phyloP scores from a whole-genome alignment of 176 grass and related monocot species.

The Ensete glaucum region DNA sequence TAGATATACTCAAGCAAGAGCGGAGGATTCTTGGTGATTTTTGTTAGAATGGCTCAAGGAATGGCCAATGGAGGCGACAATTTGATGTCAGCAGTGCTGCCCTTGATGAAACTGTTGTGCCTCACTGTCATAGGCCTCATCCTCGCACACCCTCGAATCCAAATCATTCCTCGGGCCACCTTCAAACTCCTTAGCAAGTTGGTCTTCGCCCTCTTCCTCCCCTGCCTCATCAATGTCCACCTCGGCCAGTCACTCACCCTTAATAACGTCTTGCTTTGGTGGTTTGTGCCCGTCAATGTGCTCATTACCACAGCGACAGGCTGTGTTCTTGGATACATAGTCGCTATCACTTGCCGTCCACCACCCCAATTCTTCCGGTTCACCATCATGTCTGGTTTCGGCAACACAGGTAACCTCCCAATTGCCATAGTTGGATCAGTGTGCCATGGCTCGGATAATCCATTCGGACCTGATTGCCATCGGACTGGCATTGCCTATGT shows the following conservation, averaged over 20 bases:
- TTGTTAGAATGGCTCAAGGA: not conserved
- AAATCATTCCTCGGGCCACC: constrained; percentile 77
- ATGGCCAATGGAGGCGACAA: constrained; percentile 6
- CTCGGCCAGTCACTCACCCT: constrained; percentile 68
- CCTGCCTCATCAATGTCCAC: constrained; percentile 79
- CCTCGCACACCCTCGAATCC: constrained; percentile 45
- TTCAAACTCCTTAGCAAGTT: constrained; percentile 96
- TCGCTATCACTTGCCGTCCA: constrained; percentile 55
- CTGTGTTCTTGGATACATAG: constrained; percentile 58
- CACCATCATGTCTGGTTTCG: constrained; percentile 86
- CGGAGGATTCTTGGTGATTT: not conserved
- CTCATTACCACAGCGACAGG: constrained; percentile 69
- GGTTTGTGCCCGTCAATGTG: constrained; percentile 87
- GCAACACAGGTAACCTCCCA: constrained; percentile 83
- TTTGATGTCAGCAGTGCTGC: constrained; percentile 69
- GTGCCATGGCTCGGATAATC: constrained; percentile 66
- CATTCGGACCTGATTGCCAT: constrained; percentile 56
- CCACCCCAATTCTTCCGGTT: constrained; percentile 61
- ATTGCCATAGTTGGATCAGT: constrained; percentile 80
- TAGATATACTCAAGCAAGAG: not conserved
- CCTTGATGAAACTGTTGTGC: constrained; percentile 84
- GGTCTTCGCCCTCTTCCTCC: constrained; percentile 83
- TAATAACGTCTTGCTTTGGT: constrained; percentile 59
- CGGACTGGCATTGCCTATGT: constrained; percentile 70
- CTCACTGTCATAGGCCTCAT: constrained; percentile 67